phyloP scores from a whole-genome alignment of 2,329 filamentous ascomycete genomes.

The Pestalotiopsis sp. region DNA sequence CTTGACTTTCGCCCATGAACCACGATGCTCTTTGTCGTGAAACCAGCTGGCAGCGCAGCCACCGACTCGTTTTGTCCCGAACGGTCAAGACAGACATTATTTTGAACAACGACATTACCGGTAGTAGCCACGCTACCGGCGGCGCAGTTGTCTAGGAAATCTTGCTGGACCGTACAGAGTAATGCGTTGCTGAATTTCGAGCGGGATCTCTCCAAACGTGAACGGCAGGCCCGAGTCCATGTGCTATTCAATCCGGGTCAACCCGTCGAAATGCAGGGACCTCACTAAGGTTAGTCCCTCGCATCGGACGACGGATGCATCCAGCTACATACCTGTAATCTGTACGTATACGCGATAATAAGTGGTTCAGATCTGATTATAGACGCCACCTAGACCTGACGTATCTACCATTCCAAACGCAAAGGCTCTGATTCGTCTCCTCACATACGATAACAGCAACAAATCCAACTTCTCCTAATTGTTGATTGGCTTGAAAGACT shows the following conservation, averaged over 20 bases:
- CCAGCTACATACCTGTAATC: too few relatives aligned
- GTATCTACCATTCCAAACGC: too few relatives aligned
- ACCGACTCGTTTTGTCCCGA: conserved; percentile 60
- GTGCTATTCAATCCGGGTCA: conserved; percentile 55
- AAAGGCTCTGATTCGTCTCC: too few relatives aligned
- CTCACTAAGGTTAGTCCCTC: too few relatives aligned
- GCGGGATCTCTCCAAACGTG: conserved; percentile 65
- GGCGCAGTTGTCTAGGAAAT: conserved; percentile 61
- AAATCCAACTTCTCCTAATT: neutral
- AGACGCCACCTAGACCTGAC: too few relatives aligned
- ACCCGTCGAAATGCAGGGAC: too few relatives aligned
- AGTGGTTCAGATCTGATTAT: too few relatives aligned
- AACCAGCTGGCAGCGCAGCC: conserved; percentile 59
- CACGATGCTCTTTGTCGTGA: conserved; percentile 71
- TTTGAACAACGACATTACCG: conserved; percentile 80
- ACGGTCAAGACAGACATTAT: conserved; percentile 63
- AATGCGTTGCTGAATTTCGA: conserved; percentile 61
- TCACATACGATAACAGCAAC: neutral
- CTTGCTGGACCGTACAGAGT: conserved; percentile 53
- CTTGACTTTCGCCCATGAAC: neutral
- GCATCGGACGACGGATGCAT: too few relatives aligned
- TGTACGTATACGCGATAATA: too few relatives aligned
- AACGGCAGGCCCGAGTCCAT: conserved; percentile 67
- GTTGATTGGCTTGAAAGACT: neutral
- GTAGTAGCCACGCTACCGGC: conserved; percentile 49